phyloP scores from a whole-genome alignment of 2,329 filamentous ascomycete species.

The Fusarium coffeatum region DNA sequence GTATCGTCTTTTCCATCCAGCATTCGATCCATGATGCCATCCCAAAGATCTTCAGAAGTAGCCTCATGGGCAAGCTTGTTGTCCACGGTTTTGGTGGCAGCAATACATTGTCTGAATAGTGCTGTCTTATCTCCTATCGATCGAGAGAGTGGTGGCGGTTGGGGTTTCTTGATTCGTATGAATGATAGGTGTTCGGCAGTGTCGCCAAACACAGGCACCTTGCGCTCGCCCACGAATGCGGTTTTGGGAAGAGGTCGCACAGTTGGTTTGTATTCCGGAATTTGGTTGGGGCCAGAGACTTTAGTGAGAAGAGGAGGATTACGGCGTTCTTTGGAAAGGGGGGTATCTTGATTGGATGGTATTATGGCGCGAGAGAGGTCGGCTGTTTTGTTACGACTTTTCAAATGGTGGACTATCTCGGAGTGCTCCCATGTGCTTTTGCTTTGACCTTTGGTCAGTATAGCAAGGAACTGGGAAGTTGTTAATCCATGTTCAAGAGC shows the following conservation, averaged over 20 bases:
- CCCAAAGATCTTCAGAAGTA: slow-evolving; percentile 62
- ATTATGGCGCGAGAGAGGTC: slow-evolving; percentile 36
- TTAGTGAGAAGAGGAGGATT: slow-evolving; percentile 50
- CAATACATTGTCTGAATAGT: slow-evolving; percentile 56
- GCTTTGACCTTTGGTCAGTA: slow-evolving; percentile 55
- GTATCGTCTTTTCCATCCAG: slow-evolving; percentile 33
- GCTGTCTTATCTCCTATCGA: slow-evolving; percentile 65
- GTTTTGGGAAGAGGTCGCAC: slow-evolving; percentile 61
- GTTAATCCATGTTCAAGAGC: slow-evolving; percentile 7
- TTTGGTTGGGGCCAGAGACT: slow-evolving; percentile 49
- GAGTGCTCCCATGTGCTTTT: slow-evolving; percentile 55
- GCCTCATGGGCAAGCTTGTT: slow-evolving; percentile 52
- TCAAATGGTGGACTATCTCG: slow-evolving; percentile 57
- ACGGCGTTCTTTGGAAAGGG: slow-evolving; percentile 28
- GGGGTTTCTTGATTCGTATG: slow-evolving; percentile 73
- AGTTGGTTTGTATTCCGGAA: slow-evolving; percentile 61
- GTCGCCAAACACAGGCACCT: slow-evolving; percentile 67
- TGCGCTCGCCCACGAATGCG: slow-evolving; percentile 53
- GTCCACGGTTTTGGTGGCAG: slow-evolving; percentile 53
- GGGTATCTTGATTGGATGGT: slow-evolving; percentile 3
- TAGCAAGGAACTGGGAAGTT: slow-evolving; percentile 53
- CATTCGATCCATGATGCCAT: slow-evolving; percentile 51
- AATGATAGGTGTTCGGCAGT: slow-evolving; percentile 70
- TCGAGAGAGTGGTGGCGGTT: slow-evolving; percentile 68
- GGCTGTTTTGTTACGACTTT: slow-evolving; percentile 41